These are phyloP conservation scores for Rosa persica DNA, from an alignment of 306 rosid species.

Conservation along the genomic window DNA sequence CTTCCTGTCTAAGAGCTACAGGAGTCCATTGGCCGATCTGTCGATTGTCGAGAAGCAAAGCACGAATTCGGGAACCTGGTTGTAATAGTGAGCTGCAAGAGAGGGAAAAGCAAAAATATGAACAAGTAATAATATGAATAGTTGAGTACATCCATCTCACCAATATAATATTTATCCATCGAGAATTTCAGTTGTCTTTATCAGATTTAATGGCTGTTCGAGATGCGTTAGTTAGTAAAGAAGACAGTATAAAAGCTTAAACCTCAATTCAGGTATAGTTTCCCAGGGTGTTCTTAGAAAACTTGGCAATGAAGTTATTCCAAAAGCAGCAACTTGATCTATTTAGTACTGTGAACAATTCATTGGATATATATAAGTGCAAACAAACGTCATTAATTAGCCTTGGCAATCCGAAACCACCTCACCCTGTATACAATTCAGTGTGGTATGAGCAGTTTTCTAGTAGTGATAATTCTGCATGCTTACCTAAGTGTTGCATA, in stretches of 20 bases:
- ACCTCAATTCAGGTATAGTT: background rate
- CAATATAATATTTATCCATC: background rate
- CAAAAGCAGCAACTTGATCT: background rate
- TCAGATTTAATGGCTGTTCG: background rate
- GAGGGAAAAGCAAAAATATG: background rate
- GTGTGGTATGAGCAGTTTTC: background rate
- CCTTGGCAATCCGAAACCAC: background rate
- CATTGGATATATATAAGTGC: background rate
- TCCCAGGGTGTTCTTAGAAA: background rate
- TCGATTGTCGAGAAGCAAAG: conserved; percentile 26
- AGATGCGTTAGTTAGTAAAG: background rate
- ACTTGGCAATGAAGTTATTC: background rate
- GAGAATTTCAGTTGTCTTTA: background rate
- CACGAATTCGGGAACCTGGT: conserved; percentile 23
- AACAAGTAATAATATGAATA: background rate
- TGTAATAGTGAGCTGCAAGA: conserved; percentile 40
- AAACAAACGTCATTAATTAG: background rate
- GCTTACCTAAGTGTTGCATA: background rate
- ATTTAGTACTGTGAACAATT: background rate
- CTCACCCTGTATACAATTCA: no score
- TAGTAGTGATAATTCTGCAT: background rate
- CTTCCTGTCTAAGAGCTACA: conserved; percentile 27
- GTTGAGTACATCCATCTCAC: background rate
- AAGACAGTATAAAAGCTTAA: background rate
- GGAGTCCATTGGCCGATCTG: conserved; percentile 28